Percentiles rank a stretch among this genome's conserved stretches.
phyloP scores from a whole-genome alignment of 805 yeast genomes.

The Yarrowia hollandica region DNA sequence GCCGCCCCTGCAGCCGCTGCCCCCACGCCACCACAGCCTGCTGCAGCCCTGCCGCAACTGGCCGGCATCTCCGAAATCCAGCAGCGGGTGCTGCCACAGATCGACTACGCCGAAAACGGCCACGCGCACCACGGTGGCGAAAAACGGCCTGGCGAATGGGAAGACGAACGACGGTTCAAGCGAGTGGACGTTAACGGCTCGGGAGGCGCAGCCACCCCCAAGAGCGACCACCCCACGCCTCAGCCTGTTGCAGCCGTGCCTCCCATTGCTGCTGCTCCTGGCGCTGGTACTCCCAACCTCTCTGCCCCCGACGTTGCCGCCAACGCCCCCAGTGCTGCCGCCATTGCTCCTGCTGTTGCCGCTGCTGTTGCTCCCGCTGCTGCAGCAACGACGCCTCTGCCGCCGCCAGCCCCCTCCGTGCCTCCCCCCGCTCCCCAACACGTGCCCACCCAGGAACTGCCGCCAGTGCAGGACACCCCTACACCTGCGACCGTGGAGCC shows the following conservation, averaged over 20 bases:
- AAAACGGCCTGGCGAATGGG: constrained; percentile 44
- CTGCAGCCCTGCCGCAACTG: constrained; percentile 8
- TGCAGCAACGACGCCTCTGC: background rate
- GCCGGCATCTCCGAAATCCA: constrained; percentile 38
- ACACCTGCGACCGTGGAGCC: constrained; percentile 21
- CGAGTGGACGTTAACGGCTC: constrained; percentile 8
- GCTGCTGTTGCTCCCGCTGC: background rate
- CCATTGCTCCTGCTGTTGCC: background rate
- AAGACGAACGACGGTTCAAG: constrained; percentile 37
- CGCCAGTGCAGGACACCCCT: background rate
- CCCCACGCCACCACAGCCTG: background rate
- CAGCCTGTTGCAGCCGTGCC: background rate
- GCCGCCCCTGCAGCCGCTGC: background rate
- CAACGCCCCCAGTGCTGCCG: background rate
- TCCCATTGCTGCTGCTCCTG: background rate
- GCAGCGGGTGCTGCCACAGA: constrained; percentile 35
- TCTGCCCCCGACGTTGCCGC: background rate
- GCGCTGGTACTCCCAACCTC: background rate
- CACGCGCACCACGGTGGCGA: constrained; percentile 30
- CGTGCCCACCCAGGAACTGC: constrained; percentile 25
- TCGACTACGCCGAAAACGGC: constrained; percentile 35
- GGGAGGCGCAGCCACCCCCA: background rate
- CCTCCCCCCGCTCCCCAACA: constrained; percentile 30
- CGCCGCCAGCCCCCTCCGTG: background rate
- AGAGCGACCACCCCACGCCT: background rate